A percentile compares a stretch with the other conserved stretches of the same genome.
These are phyloP conservation scores for Pleurotus djamor DNA, from an alignment of 768 basidiomycete genomes.

Conservation along the genomic window DNA sequence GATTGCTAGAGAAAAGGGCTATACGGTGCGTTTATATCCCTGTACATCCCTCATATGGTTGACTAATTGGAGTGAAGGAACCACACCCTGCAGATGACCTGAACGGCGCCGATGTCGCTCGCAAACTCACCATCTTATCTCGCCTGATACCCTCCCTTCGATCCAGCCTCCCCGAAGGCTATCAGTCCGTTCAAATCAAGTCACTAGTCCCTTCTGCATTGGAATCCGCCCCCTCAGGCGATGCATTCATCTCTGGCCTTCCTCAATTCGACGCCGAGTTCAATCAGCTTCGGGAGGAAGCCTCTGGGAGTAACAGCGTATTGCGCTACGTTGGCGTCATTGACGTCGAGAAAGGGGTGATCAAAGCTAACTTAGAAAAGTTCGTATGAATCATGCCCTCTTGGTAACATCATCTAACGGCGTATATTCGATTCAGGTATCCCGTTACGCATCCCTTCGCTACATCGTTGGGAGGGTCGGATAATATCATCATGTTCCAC, in stretches of 20 bases:
- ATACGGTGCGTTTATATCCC: slow-evolving; percentile 60
- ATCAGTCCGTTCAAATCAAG: slow-evolving; percentile 73
- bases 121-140: slow-evolving; percentile 94
- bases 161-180: slow-evolving; percentile 35
- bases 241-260: slow-evolving; percentile 79
- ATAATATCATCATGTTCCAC: slow-evolving; percentile 98
- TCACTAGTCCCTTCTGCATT: slow-evolving; percentile 85
- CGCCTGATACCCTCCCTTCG: slow-evolving; percentile 60
- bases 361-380: slow-evolving; percentile 91
- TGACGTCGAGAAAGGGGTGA: slow-evolving; percentile 66
- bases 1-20: slow-evolving; percentile 88
- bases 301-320: slow-evolving; percentile 78
- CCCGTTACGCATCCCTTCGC: slow-evolving; percentile 90
- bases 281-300: slow-evolving; percentile 71
- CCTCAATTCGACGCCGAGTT: slow-evolving; percentile 84
- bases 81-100: slow-evolving; percentile 97
- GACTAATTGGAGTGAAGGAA: slow-evolving; percentile 51
- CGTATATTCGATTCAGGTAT: slow-evolving; percentile 53
- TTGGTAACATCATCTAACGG: neutral
- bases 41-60: neutral
- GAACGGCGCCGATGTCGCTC: slow-evolving; percentile 94
- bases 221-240: slow-evolving; percentile 64
- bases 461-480: slow-evolving; percentile 92
- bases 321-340: slow-evolving; percentile 94
- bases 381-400: slow-evolving; percentile 33